phyloP scores from a whole-genome alignment of 768 basidiomycete genomes.

The Daedaleopsis nitida region DNA sequence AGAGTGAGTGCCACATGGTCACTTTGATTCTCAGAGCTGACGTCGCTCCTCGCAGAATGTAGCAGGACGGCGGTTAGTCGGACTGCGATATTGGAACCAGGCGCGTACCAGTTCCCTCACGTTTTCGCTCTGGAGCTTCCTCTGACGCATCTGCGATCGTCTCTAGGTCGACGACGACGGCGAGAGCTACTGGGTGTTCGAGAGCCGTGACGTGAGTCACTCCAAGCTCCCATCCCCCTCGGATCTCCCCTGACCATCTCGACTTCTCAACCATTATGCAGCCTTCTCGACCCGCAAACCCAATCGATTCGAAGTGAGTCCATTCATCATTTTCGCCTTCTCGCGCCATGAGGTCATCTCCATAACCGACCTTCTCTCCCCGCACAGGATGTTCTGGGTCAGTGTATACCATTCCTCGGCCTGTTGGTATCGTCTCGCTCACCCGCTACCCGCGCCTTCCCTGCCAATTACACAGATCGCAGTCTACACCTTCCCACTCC shows the following conservation, averaged over 20 bases:
- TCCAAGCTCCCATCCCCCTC: background rate
- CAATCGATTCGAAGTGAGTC: constrained; percentile 77
- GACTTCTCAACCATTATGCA: constrained; percentile 32
- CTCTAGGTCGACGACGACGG: constrained; percentile 92
- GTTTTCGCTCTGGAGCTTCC: constrained; percentile 29
- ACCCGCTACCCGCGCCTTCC: background rate
- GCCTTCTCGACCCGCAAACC: constrained; percentile 88
- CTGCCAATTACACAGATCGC: constrained; percentile 59
- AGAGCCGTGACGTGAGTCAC: constrained; percentile 84
- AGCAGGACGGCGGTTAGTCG: constrained; percentile 89
- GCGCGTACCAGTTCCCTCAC: constrained; percentile 33
- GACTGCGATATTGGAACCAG: constrained; percentile 98
- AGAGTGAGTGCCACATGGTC: constrained; percentile 52
- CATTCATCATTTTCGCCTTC: constrained; percentile 31
- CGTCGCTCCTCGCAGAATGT: constrained; percentile 67
- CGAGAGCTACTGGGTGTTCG: constrained; percentile 96
- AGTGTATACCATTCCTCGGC: constrained; percentile 20
- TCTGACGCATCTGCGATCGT: background rate
- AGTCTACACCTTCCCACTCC: constrained; percentile 83
- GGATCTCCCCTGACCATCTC: background rate
- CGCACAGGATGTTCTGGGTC: constrained; percentile 89
- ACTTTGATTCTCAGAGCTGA: background rate
- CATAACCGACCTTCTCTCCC: background rate
- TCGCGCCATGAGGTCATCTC: constrained; percentile 1
- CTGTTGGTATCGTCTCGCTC: background rate